These are phyloP conservation scores for Lasiosphaeriaceae sp. DNA, from an alignment of 495 filamentous ascomycete species.

Conservation along the genomic window DNA sequence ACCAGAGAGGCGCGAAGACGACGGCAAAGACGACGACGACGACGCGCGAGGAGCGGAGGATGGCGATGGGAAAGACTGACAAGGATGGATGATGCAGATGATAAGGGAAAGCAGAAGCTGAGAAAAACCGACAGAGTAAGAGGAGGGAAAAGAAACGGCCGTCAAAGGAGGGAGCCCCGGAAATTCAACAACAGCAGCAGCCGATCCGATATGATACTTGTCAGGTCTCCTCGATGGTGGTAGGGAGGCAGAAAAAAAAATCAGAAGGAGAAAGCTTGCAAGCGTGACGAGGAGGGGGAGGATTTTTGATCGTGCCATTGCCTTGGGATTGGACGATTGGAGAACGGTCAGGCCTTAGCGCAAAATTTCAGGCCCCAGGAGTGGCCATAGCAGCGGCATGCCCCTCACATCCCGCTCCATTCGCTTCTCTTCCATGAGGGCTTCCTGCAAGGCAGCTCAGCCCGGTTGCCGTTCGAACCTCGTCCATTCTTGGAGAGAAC, in stretches of 20 bases:
- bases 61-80: conserved; percentile 20
- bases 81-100: conserved; percentile 21
- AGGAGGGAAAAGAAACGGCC: conserved; percentile 47
- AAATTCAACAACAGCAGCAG: conserved; percentile 41
- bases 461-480: not conserved
- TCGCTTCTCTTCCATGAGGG: not conserved
- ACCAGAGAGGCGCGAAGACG: conserved; percentile 12
- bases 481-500: too few relatives aligned
- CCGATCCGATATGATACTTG: conserved; percentile 26
- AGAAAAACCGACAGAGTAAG: conserved; percentile 17
- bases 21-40: conserved; percentile 14
- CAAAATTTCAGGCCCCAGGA: not conserved
- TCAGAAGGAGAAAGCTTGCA: conserved; percentile 14
- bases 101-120: conserved; percentile 32
- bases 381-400: not conserved
- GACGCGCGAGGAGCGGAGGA: conserved; percentile 10
- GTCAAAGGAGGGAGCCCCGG: conserved; percentile 47
- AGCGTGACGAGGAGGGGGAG: conserved; percentile 27
- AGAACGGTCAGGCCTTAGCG: not conserved
- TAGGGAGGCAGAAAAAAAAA: conserved; percentile 23
- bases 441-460: not conserved
- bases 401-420: not conserved
- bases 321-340: conserved; percentile 22
- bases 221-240: conserved; percentile 29
- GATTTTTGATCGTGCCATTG: conserved; percentile 31